Evolutionary conservation across 163 green algal species (phyloP), one percentile per base, ranked within the genome.

Genomic region (Scenedesmus sp.): DNA sequence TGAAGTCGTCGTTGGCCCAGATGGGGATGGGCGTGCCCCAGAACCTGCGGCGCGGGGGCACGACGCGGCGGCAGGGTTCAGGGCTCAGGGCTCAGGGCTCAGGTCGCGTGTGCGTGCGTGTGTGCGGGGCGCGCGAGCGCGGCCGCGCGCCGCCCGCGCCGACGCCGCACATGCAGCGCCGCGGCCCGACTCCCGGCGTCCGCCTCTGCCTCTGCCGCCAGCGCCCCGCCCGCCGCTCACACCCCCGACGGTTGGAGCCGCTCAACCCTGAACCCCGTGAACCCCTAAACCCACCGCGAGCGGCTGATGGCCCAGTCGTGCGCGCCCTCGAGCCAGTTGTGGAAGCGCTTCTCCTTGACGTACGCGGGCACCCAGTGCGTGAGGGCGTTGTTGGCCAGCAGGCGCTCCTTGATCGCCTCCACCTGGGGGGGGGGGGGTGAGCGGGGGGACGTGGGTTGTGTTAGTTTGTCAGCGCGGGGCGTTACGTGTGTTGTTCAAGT

Each of bases 1-100:
- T 56, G 9, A 57, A 45, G 33, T 83, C 95, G 33, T 94, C 90
- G 53, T 60, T 91, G n/a, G 62, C 67, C 97, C 97, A 99, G 71
- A 99, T 98, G 60, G 97, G 97, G 44, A 99, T 91, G 31, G 97
- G 97, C 26, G 96, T 99, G 81, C 97, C 97, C 97, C 97, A 99
- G 87, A 98, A 99, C 60, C 97, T 91, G 62, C 24, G 39, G 50
- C 22, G 50, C n/a, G n/a, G n/a, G n/a, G n/a, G n/a, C n/a, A n/a
- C n/a, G n/a, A n/a, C n/a, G n/a, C n/a, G n/a, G n/a, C n/a, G n/a
- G n/a, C n/a, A n/a, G n/a, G n/a, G n/a, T n/a, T n/a, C n/a, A n/a
- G n/a, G n/a, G n/a, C n/a, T n/a, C n/a, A n/a, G n/a, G n/a, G n/a
- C n/a, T n/a, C n/a, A n/a, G n/a, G n/a, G n/a, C n/a, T n/a, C n/a